Conservation (phyloP, 441 rosid species). For the Omphalea diandra region DNA sequence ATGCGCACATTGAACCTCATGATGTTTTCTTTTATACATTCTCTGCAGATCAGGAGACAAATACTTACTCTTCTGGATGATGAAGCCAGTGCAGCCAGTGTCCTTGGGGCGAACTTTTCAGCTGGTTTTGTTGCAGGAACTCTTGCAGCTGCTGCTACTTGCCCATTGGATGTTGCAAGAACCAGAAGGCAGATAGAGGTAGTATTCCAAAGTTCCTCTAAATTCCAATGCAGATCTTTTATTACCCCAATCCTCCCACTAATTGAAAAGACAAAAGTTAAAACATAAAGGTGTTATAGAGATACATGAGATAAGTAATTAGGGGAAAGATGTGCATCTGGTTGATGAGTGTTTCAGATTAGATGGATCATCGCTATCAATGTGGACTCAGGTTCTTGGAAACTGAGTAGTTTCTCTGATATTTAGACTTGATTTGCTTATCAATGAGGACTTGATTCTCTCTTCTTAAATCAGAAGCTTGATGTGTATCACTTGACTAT, state of each 20-base stretch:
- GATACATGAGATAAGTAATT: background rate
- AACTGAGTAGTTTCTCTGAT: background rate
- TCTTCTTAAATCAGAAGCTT: too few relatives aligned
- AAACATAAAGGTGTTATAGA: background rate
- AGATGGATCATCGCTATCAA: background rate
- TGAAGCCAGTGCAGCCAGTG: conserved; percentile 42
- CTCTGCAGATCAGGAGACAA: conserved; percentile 57
- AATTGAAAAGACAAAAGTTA: background rate
- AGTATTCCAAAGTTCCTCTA: background rate
- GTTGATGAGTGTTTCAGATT: background rate
- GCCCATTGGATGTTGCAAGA: conserved; percentile 95
- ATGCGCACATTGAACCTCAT: background rate
- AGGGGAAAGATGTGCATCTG: background rate
- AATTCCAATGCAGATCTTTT: background rate
- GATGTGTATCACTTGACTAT: too few relatives aligned
- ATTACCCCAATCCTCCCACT: background rate
- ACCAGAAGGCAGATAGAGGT: conserved; percentile 99
- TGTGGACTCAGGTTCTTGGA: background rate
- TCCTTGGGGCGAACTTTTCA: conserved; percentile 80
- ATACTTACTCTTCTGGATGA: conserved; percentile 62
- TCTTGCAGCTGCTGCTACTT: conserved; percentile 82
- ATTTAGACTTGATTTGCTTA: background rate
- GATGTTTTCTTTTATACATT: conserved; percentile 10
- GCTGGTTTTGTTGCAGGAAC: conserved; percentile 91
- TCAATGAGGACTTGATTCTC: background rate